phyloP scores from a whole-genome alignment of 768 basidiomycete species.

The Psilocybe cyanescens region DNA sequence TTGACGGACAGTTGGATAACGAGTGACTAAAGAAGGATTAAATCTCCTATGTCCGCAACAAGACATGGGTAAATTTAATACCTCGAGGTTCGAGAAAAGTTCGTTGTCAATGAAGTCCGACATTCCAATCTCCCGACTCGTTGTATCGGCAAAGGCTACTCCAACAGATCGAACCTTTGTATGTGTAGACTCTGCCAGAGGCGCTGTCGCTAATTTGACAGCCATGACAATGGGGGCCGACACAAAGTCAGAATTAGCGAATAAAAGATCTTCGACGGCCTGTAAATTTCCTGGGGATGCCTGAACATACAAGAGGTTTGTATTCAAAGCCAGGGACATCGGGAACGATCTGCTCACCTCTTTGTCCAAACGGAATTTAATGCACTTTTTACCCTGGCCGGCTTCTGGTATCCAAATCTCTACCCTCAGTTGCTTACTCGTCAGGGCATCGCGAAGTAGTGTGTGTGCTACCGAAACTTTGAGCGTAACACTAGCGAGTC shows the following conservation, averaged over 20 bases:
- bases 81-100: slow-evolving; percentile 94
- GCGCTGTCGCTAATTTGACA: slow-evolving; percentile 70
- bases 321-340: background rate
- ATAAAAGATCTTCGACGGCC: slow-evolving; percentile 84
- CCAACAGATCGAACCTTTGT: slow-evolving; percentile 78
- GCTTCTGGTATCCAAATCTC: slow-evolving; percentile 87
- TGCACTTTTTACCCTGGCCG: slow-evolving; percentile 73
- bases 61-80: slow-evolving; percentile 30
- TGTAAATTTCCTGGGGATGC: slow-evolving; percentile 69
- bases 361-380: slow-evolving; percentile 80
- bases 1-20: slow-evolving; percentile 97
- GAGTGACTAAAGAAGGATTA: slow-evolving; percentile 63
- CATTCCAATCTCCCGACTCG: slow-evolving; percentile 82
- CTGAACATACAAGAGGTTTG: slow-evolving; percentile 28
- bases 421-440: slow-evolving; percentile 85
- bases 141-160: slow-evolving; percentile 91
- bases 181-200: slow-evolving; percentile 42
- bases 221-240: slow-evolving; percentile 90
- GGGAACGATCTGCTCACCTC: slow-evolving; percentile 50
- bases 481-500: slow-evolving; percentile 79
- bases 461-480: slow-evolving; percentile 76
- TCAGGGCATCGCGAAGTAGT: slow-evolving; percentile 88
- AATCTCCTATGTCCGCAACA: background rate
- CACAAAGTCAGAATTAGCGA: slow-evolving; percentile 77
- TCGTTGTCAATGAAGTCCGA: slow-evolving; percentile 95